A percentile compares a stretch with the other conserved stretches of the same genome.
Evolutionary conservation across 2,329 filamentous ascomycete species (phyloP).

Genomic region (Tolypocladium capitatum): DNA sequence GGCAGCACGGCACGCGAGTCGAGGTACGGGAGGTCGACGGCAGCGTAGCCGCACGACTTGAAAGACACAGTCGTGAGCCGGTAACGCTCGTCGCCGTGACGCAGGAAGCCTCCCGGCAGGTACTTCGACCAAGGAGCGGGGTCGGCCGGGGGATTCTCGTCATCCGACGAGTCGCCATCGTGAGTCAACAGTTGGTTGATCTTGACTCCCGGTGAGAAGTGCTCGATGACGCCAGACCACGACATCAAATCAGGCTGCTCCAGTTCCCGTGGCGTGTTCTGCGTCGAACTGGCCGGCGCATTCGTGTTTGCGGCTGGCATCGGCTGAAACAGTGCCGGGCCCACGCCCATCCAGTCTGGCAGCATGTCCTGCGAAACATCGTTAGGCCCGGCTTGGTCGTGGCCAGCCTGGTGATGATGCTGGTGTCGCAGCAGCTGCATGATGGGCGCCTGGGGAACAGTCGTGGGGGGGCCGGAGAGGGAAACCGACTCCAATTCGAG

Average conservation of each 20-base stretch:
- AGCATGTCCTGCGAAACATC: slow-evolving; percentile 2
- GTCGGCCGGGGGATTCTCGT: background rate
- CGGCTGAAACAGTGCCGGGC: background rate
- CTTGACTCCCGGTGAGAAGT: slow-evolving; percentile 24
- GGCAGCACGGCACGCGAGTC: slow-evolving; percentile 23
- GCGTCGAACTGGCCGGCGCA: background rate
- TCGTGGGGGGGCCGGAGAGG: slow-evolving; percentile 34
- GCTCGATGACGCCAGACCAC: slow-evolving; percentile 29
- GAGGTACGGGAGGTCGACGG: slow-evolving; percentile 22
- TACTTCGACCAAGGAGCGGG: background rate
- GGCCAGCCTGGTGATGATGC: background rate
- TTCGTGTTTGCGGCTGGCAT: background rate
- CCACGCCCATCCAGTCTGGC: background rate
- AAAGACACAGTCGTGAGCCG: slow-evolving; percentile 31
- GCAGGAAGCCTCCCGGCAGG: slow-evolving; percentile 2
- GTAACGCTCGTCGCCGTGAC: slow-evolving; percentile 16
- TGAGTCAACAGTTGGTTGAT: slow-evolving; percentile 6
- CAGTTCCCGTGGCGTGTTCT: slow-evolving; percentile 1
- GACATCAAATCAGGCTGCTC: slow-evolving; percentile 19
- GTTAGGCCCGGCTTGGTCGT: background rate
- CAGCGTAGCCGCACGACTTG: slow-evolving; percentile 49
- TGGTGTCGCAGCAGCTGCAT: background rate
- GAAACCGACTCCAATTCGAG: slow-evolving; percentile 53
- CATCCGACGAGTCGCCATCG: background rate
- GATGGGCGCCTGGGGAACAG: slow-evolving; percentile 8